Evolutionary conservation across 1,284 basidiomycete species (phyloP), one percentile per base, ranked within the genome.

Genomic region (Athelia sp.): DNA sequence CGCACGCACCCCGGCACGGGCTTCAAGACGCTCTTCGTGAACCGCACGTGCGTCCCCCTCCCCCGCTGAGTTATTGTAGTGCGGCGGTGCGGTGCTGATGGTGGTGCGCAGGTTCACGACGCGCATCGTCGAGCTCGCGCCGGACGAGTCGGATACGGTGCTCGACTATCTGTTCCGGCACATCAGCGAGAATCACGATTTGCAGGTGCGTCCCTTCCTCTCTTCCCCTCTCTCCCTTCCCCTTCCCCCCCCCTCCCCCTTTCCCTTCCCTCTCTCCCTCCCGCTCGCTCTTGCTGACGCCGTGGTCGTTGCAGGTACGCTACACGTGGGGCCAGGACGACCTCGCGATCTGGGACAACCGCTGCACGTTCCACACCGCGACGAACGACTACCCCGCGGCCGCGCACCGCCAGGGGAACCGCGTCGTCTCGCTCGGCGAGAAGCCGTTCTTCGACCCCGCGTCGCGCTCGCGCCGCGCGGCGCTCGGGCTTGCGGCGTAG

Each of bases 21-120:
- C 2, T 84, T 74, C 72, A 84, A 86, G 60, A 66, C 71, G 1
- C 63, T 87, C 23, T 87, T 82, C 57, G 81, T 87, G 49, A 86
- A 87, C 70, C 58, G 62, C n/a, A 44, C 43, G 43, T 44, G 19
- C 14, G 43, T 29, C 6, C 26, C 26, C 23, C n/a, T 4, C 10
- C 8, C 15, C 40, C 45, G 65, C 63, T 75, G 54, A 43, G 67
- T 57, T 17, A 17, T 35, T 46, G 10, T 21, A 6, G 14, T 29
- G 13, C 13, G n/a, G 14, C 31, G 0, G 13, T 43, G 4, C 45
- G 32, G 14, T 21, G 43, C 10, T 29, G 23, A 29, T 24, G 6
- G 24, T 32, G 6, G 13, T 29, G 13, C 26, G 26, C 43, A 75
- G 71, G 8, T 88, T 88, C 67, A 87, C 82, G 2, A 77, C 72